Evolutionary conservation across 1,284 basidiomycete species (phyloP).

Genomic region (Naganishia sp.): DNA sequence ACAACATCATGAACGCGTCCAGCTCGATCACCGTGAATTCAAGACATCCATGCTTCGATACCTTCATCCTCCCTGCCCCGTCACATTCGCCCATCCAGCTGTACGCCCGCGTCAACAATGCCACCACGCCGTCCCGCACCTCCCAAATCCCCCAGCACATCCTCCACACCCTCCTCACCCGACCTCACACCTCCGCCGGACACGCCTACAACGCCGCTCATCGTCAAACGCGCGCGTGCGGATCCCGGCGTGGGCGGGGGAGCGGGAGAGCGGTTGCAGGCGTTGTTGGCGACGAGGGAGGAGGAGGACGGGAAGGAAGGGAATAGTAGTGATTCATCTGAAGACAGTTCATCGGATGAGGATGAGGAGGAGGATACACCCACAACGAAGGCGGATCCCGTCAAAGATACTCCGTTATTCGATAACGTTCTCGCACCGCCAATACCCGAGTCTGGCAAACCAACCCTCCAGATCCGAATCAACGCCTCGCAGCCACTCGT

Average conservation of each 20-base stretch:
- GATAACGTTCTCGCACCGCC: constrained; percentile 9
- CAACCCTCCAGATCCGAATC: background rate
- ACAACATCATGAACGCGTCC: background rate
- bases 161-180: constrained; percentile 4
- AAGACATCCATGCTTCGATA: no score
- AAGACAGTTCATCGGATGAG: background rate
- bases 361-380: constrained; percentile 1
- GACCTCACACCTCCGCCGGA: constrained; percentile 14
- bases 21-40: background rate
- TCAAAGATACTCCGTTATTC: constrained; percentile 11
- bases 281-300: background rate
- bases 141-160: constrained; percentile 2
- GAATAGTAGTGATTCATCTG: background rate
- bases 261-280: constrained; percentile 12
- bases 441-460: background rate
- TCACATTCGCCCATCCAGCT: background rate
- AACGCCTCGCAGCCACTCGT: constrained; percentile 17
- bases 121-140: background rate
- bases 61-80: no score
- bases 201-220: constrained; percentile 16
- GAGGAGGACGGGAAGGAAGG: background rate
- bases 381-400: background rate
- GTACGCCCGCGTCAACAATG: background rate
- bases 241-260: background rate
- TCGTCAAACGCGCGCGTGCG: constrained; percentile 4